Percentiles rank a stretch among this genome's conserved stretches.
Evolutionary conservation across 257 asterid species (phyloP).

Genomic region (Nicotiana paniculata): DNA sequence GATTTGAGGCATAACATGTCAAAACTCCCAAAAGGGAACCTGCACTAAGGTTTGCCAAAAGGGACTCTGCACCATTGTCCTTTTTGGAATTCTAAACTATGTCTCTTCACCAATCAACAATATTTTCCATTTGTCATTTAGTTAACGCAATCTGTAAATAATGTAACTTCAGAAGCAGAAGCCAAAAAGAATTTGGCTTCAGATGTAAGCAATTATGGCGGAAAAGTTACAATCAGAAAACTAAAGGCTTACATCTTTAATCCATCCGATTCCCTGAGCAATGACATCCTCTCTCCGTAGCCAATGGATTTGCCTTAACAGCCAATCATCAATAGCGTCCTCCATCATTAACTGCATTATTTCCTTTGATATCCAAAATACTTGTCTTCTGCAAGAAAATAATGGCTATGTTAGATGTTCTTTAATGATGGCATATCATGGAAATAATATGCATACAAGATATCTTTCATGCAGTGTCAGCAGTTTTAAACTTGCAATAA

Average conservation of each 20-base stretch:
- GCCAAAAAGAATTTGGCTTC: neutral
- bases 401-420: neutral
- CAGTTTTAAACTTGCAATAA: neutral
- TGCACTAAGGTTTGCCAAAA: neutral
- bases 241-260: conserved; percentile 64
- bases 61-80: neutral
- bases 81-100: neutral
- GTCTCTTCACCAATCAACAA: neutral
- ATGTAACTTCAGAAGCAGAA: neutral
- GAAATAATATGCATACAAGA: neutral
- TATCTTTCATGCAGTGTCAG: neutral
- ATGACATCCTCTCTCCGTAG: conserved; percentile 82
- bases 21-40: neutral
- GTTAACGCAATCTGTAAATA: neutral
- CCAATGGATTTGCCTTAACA: conserved; percentile 80
- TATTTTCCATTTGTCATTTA: neutral
- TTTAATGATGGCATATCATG: neutral
- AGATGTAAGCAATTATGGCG: neutral
- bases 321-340: conserved; percentile 99
- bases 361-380: conserved; percentile 98
- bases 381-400: conserved; percentile 73
- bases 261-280: conserved; percentile 82
- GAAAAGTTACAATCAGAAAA: conserved; percentile 13
- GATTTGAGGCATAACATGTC: neutral
- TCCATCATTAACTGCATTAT: conserved; percentile 97